A percentile compares a stretch with the other conserved stretches of the same genome.
Conservation (phyloP, 352 stramenopile genomes). For the Globisporangium spinosum region DNA sequence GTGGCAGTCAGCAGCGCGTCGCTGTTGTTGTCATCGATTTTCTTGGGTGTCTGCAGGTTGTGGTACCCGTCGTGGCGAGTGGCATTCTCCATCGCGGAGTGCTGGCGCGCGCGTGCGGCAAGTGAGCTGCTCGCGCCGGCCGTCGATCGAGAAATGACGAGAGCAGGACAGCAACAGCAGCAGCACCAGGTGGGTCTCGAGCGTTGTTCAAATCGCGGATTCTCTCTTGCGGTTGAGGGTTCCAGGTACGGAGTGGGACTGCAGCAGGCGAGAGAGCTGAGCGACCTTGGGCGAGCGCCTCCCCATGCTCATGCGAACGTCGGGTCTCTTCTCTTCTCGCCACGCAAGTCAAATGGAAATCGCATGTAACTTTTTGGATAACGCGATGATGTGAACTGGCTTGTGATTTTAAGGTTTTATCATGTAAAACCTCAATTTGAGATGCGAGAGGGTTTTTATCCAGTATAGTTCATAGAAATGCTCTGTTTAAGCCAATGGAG, state of each 20-base stretch:
- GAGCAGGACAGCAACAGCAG: background rate
- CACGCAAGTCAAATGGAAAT: background rate
- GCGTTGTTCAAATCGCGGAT: background rate
- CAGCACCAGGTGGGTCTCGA: background rate
- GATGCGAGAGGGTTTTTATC: background rate
- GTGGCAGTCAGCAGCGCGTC: background rate
- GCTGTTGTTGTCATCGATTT: background rate
- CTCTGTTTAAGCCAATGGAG: background rate
- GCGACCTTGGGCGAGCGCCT: no score
- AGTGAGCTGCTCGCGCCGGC: background rate
- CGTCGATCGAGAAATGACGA: background rate
- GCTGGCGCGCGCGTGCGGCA: background rate
- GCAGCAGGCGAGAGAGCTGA: background rate
- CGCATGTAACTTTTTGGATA: background rate
- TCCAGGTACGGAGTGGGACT: background rate
- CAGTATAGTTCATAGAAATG: background rate
- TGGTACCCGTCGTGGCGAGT: background rate
- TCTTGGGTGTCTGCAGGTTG: slow-evolving; percentile 11
- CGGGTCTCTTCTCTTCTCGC: background rate
- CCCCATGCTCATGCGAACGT: no score
- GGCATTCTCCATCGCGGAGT: background rate
- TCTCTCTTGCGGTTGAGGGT: background rate
- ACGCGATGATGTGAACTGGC: background rate
- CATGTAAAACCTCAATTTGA: background rate
- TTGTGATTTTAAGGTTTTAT: background rate